Conservation (phyloP, 169 alveolate species). For the Toxoplasma gondii region DNA sequence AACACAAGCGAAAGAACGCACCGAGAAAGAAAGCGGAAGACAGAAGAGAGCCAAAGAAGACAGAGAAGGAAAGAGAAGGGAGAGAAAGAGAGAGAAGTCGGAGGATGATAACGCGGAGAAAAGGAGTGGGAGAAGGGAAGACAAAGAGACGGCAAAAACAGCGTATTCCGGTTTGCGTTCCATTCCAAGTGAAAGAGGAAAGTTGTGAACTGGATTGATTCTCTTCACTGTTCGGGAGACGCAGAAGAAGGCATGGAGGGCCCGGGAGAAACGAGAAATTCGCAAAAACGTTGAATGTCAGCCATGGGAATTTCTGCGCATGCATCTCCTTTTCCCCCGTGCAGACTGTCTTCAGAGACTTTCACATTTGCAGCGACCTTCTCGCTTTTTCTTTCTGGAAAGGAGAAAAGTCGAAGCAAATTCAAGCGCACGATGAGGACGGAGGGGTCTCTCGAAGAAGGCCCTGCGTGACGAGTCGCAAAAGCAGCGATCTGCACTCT, state of each 20-base stretch:
- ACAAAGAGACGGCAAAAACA: too few species aligned
- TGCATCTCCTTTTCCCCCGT: neutral
- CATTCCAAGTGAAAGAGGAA: too few species aligned
- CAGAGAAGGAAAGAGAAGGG: neutral
- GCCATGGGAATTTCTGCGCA: neutral
- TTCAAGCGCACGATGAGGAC: neutral
- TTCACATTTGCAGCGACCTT: neutral
- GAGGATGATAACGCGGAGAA: neutral
- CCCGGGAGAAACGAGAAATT: neutral
- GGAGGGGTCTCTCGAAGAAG: neutral
- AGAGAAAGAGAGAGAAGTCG: neutral
- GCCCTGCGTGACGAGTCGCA: constrained; percentile 22
- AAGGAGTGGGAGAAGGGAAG: neutral
- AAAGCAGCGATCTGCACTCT: constrained; percentile 35
- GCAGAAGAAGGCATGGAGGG: neutral
- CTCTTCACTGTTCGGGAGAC: too few species aligned
- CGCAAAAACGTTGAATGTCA: neutral
- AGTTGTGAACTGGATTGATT: too few species aligned
- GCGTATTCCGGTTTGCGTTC: too few species aligned
- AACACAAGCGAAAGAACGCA: neutral
- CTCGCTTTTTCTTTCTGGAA: neutral
- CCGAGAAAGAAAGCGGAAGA: too few species aligned
- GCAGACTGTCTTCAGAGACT: neutral
- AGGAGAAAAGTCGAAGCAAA: neutral
- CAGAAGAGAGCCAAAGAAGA: neutral